Base-by-base conservation (phyloP, 345 rosid genomes). In the Lumnitzera racemosa region DNA sequence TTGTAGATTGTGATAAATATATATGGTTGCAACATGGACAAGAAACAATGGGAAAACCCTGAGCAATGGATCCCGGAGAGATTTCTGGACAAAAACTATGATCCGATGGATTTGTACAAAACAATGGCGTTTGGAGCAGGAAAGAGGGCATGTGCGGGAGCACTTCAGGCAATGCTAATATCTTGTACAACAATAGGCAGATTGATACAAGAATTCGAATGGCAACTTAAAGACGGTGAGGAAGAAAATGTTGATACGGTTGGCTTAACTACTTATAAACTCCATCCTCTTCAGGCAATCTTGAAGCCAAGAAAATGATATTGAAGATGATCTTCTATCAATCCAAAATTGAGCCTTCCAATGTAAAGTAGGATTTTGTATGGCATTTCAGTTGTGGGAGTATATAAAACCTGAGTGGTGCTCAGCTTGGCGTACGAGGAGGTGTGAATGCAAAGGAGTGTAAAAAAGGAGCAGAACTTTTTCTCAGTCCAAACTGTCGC, bases 41-140 rank as follows among this genome's bases (percentile, higher is more conserved):
- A 80, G 73, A 82, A 78, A 27, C 75, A 71, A 15, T 92, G 92
- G 89, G 88, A 81, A 31, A 78, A 65, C 43, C 82, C 97, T 0
- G 78, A 77, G 59, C 86, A 81, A 56, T 94, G 91, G 90, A 74
- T 59, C 25, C 96, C 99, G 0, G 95, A 86, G 82, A 67, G 96
- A 67, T 90, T 90, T 46, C 71, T 87, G 0, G 84, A 75, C 17
- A 75, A 60, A 6, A 84, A 68, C 61, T 77, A 74, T 47, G 91
- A 86, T 67, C 56, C 69, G 0, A 23, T 65, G n/a, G 95, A 90
- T 62, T 61, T 90, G 64, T 72, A 85, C 72, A 85, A 87, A 80
- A 94, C 96, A 13, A 85, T 88, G 96, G 99, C 96, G 0, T 94
- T 94, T 31, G 99, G 99, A 53, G 84, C 86, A 0, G 97, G 97